A percentile compares a stretch with the other conserved stretches of the same genome.
These are phyloP conservation scores for Fusarium liriodendri DNA, from an alignment of 2,329 filamentous ascomycete species.

Conservation along the genomic window DNA sequence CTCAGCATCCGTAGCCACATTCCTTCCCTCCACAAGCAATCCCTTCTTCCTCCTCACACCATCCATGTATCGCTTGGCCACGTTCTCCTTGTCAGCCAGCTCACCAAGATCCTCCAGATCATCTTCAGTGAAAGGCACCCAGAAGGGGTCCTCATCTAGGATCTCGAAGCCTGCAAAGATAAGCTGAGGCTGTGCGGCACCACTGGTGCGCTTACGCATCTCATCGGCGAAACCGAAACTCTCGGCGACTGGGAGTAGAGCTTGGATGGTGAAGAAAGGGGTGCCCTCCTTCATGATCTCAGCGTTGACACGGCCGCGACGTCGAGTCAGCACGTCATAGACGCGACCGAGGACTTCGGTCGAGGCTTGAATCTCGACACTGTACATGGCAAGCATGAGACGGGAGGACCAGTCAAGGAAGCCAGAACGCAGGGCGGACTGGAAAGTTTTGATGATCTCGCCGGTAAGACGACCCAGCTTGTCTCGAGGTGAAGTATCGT, in stretches of 20 bases:
- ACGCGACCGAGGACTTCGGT: conserved; percentile 95
- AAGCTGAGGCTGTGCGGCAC: conserved; percentile 90
- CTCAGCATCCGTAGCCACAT: conserved; percentile 87
- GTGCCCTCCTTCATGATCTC: conserved; percentile 96
- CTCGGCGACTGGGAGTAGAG: conserved; percentile 89
- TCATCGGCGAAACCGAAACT: conserved; percentile 97
- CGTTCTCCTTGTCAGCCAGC: conserved; percentile 92
- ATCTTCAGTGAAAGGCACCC: conserved; percentile 96
- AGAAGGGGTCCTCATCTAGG: conserved; percentile 95
- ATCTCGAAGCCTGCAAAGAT: conserved; percentile 94
- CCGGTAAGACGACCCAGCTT: conserved; percentile 85
- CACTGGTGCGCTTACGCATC: conserved; percentile 93
- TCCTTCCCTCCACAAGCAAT: conserved; percentile 80
- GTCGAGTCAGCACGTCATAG: conserved; percentile 96
- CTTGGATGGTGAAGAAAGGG: conserved; percentile 94
- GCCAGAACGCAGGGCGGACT: conserved; percentile 82
- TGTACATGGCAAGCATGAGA: conserved; percentile 98
- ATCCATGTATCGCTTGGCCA: conserved; percentile 97
- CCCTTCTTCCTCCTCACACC: conserved; percentile 88
- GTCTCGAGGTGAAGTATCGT: conserved; percentile 69
- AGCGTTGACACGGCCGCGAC: conserved; percentile 87
- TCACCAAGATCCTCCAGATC: conserved; percentile 96
- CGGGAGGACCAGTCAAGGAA: conserved; percentile 97
- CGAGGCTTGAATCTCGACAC: conserved; percentile 95
- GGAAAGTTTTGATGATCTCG: conserved; percentile 90